Evolutionary conservation across 768 basidiomycete genomes (phyloP), one percentile per base, ranked within the genome.

Genomic region (Suillus occidentalis): DNA sequence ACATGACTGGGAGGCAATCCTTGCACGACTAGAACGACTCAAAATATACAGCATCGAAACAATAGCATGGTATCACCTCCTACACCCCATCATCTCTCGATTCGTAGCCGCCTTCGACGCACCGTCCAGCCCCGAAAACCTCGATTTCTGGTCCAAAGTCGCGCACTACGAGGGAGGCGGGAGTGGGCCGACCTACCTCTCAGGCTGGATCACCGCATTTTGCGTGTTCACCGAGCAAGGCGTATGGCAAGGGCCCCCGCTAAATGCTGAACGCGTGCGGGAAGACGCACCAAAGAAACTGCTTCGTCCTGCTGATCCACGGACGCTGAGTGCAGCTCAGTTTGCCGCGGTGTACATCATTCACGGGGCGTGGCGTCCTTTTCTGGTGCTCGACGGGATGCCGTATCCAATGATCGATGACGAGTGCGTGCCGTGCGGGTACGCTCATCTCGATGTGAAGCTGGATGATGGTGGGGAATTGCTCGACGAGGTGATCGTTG

Each of bases 201-300:
- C 76, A 3, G 82, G 80, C 0, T 81, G 80, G 80, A 76, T 81
- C 60, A 77, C 75, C 28, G 77, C 78, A 13, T 81, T 81, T 57
- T 78, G 77, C 56, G 76, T 73, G 50, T 77, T 69, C 72, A 67
- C 73, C 60, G 70, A 70, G 18, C 70, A 68, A 2, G 79, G 79
- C 20, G 61, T 69, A 42, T 80, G 79, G 77, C 72, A 73, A 37
- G 78, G 77, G 34, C 70, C 73, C 64, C 60, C 55, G 28, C 70
- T 76, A 61, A 77, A 75, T 49, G 71, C 75, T 39, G 75, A 76
- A 1, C 75, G 75, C 8, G 65, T 71, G 20, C 71, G 72, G 58
- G 74, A 74, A 47, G 72, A 75, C 63, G 71, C 75, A 43, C 75
- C 75, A 28, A 76, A 71, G 64, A 77, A 76, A 42, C 72, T 77